Conservation (phyloP, 2,329 filamentous ascomycete genomes). For the Pseudocercospora fijiensis region DNA sequence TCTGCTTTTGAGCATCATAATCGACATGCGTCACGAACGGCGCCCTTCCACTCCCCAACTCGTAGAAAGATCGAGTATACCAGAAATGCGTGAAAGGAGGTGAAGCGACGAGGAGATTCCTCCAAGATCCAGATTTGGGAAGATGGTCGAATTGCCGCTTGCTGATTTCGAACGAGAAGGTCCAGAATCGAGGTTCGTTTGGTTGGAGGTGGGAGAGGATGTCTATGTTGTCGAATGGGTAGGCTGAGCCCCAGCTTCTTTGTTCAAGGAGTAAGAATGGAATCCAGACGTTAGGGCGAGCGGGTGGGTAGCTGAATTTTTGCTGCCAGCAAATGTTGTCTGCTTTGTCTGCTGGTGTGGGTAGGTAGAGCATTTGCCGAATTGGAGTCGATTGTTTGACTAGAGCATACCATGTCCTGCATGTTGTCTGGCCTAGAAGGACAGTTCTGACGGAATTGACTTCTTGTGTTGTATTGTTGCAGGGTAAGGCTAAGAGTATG, state of each 20-base stretch:
- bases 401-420: conserved; percentile 24
- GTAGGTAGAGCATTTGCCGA: conserved; percentile 22
- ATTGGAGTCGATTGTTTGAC: conserved; percentile 20
- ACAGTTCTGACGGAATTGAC: conserved; percentile 22
- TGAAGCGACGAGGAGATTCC: conserved; percentile 22
- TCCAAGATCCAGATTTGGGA: conserved; percentile 14
- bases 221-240: conserved; percentile 24
- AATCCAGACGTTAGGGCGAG: conserved; percentile 27
- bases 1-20: conserved; percentile 22
- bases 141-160: conserved; percentile 19
- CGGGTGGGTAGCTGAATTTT: conserved; percentile 21
- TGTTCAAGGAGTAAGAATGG: conserved; percentile 26
- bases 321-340: conserved; percentile 15
- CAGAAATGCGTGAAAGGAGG: conserved; percentile 27
- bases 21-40: conserved; percentile 30
- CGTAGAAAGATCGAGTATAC: conserved; percentile 29
- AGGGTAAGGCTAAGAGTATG: conserved; percentile 24
- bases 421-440: conserved; percentile 18
- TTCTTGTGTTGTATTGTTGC: conserved; percentile 23
- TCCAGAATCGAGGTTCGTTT: conserved; percentile 22
- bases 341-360: conserved; percentile 14
- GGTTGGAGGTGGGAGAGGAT: conserved; percentile 17
- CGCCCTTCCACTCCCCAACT: conserved; percentile 27
- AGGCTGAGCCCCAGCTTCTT: conserved; percentile 28
- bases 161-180: conserved; percentile 26